phyloP scores from a whole-genome alignment of 495 filamentous ascomycete species.

The Bacidia gigantensis region DNA sequence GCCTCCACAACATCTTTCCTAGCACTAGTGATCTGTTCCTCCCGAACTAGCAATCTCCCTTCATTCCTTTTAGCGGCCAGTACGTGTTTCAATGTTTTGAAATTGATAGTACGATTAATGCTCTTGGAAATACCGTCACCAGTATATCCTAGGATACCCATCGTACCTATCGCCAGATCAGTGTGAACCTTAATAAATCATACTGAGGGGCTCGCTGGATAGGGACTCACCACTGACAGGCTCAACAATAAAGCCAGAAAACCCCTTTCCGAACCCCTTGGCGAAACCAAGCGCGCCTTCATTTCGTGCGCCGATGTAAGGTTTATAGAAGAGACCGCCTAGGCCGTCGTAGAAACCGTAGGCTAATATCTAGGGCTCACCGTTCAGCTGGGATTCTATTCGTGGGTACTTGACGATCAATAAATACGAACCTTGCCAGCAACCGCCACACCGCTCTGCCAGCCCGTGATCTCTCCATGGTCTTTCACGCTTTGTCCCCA shows the following conservation, averaged over 20 bases:
- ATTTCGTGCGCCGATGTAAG: slow-evolving; percentile 12
- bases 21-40: too few relatives aligned
- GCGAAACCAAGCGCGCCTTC: slow-evolving; percentile 8
- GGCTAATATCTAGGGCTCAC: slow-evolving; percentile 10
- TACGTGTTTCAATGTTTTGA: too few relatives aligned
- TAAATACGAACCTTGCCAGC: slow-evolving; percentile 14
- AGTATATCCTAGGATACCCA: too few relatives aligned
- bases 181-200: too few relatives aligned
- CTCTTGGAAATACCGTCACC: too few relatives aligned
- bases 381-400: not conserved
- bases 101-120: too few relatives aligned
- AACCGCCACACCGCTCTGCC: slow-evolving; percentile 24
- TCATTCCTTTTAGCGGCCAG: too few relatives aligned
- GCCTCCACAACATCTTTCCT: too few relatives aligned
- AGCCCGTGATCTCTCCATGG: slow-evolving; percentile 24
- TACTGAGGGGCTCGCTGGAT: not conserved
- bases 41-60: too few relatives aligned
- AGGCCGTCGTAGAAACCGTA: slow-evolving; percentile 13
- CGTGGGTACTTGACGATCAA: not conserved
- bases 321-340: slow-evolving; percentile 10
- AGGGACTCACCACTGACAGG: slow-evolving; percentile 8
- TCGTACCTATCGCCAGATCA: too few relatives aligned
- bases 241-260: slow-evolving; percentile 5
- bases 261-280: slow-evolving; percentile 14
- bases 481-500: slow-evolving; percentile 27